Percentiles rank a stretch among this genome's conserved stretches.
Evolutionary conservation across 805 yeast species (phyloP).

Genomic region (Kluyveromyces dobzhanskii): DNA sequence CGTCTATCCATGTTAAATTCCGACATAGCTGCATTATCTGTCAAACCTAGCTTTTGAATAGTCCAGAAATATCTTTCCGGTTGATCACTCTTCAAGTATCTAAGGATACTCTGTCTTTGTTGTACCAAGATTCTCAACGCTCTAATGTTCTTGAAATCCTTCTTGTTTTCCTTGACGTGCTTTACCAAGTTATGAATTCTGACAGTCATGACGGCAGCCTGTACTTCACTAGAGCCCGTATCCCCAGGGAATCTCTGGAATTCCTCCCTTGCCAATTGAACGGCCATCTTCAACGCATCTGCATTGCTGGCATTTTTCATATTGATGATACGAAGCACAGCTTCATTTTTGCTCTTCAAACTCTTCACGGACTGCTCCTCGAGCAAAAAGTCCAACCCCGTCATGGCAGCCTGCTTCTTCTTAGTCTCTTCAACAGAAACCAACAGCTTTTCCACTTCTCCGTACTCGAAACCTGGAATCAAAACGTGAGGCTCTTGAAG

Average conservation of each 20-base stretch:
- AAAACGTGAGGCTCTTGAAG: constrained; percentile 57
- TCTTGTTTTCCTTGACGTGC: constrained; percentile 60
- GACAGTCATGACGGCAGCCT: constrained; percentile 84
- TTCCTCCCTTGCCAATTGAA: constrained; percentile 62
- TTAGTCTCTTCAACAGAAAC: constrained; percentile 41
- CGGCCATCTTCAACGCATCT: constrained; percentile 52
- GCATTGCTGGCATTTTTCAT: constrained; percentile 59
- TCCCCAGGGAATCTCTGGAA: constrained; percentile 82
- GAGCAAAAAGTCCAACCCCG: constrained; percentile 19
- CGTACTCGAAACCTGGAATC: constrained; percentile 47
- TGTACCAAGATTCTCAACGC: constrained; percentile 77
- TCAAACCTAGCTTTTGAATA: constrained; percentile 77
- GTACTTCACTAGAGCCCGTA: constrained; percentile 92
- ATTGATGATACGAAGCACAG: constrained; percentile 60
- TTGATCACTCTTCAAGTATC: constrained; percentile 71
- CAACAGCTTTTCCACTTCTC: constrained; percentile 66
- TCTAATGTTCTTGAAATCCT: constrained; percentile 66
- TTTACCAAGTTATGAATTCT: constrained; percentile 68
- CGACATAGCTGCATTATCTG: constrained; percentile 65
- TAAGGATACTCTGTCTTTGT: constrained; percentile 73
- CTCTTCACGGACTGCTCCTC: constrained; percentile 22
- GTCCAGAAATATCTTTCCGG: constrained; percentile 82
- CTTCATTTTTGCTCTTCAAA: constrained; percentile 55
- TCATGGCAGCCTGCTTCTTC: constrained; percentile 18
- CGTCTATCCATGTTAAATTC: constrained; percentile 78